phyloP scores from a whole-genome alignment of 192 early-diverging fungal genomes.

The Coemansia sp. region DNA sequence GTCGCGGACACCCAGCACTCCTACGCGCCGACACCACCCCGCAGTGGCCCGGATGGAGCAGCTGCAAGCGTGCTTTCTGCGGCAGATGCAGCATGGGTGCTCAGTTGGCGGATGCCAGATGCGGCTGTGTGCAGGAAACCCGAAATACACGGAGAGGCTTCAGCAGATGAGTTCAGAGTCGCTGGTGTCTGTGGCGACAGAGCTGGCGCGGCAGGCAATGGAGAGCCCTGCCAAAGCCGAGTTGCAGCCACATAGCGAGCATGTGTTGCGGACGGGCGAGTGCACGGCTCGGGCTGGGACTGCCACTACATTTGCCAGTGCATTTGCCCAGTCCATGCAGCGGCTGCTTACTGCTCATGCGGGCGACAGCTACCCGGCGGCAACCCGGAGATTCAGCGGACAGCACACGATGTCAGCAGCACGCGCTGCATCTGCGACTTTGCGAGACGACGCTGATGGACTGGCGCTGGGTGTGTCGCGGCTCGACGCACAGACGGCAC shows the following conservation, averaged over 20 bases:
- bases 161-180: not conserved
- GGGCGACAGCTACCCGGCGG: not conserved
- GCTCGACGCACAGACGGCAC: conserved; percentile 26
- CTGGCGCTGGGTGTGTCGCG: conserved; percentile 24
- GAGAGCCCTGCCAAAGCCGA: conserved; percentile 1
- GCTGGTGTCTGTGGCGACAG: conserved; percentile 14
- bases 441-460: conserved; percentile 2
- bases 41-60: not conserved
- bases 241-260: conserved; percentile 19
- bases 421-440: too few species aligned
- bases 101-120: conserved; percentile 3
- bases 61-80: conserved; percentile 7
- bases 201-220: conserved; percentile 21
- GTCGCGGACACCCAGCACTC: not conserved
- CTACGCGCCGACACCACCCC: not conserved
- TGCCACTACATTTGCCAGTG: conserved; percentile 6
- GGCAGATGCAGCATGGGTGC: conserved; percentile 24
- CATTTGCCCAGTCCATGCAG: conserved; percentile 11
- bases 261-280: not conserved
- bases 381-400: not conserved
- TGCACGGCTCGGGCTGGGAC: not conserved
- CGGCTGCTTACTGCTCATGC: conserved; percentile 5
- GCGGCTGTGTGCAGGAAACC: conserved; percentile 24
- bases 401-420: not conserved
- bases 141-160: conserved; percentile 6